A percentile compares a stretch with the other conserved stretches of the same genome.
These are phyloP conservation scores for Coemansia sp. DNA, from an alignment of 192 early-diverging fungal genomes.

Conservation along the genomic window DNA sequence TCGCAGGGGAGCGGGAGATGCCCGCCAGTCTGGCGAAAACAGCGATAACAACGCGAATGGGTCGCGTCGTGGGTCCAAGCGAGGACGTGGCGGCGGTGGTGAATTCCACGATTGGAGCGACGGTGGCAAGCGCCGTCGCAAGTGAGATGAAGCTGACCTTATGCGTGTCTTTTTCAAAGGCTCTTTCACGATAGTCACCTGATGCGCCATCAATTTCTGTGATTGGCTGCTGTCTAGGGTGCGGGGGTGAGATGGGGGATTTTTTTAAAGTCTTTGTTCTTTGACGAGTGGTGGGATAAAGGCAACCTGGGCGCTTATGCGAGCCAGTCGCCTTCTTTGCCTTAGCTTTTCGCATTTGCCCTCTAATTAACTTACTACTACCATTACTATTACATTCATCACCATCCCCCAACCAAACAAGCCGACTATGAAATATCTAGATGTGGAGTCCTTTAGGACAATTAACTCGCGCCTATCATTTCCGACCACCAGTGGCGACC, in stretches of 20 bases:
- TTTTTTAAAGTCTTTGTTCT: neutral
- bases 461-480: slow-evolving; percentile 85
- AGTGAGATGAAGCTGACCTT: neutral
- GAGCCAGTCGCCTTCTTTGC: neutral
- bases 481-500: slow-evolving; percentile 76
- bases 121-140: slow-evolving; percentile 24
- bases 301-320: neutral
- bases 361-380: neutral
- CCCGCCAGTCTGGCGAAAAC: slow-evolving; percentile 4
- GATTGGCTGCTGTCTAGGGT: neutral
- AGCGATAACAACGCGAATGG: slow-evolving; percentile 6
- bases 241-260: neutral
- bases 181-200: neutral
- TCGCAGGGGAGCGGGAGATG: slow-evolving; percentile 17
- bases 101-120: slow-evolving; percentile 33
- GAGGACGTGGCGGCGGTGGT: slow-evolving; percentile 13
- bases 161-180: neutral
- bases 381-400: neutral
- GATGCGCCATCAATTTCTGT: neutral
- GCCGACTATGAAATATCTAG: slow-evolving; percentile 77
- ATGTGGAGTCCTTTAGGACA: slow-evolving; percentile 73
- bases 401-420: neutral
- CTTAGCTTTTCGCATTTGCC: slow-evolving; percentile 3
- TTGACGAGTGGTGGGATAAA: neutral
- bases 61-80: slow-evolving; percentile 27